Percentiles rank a stretch among this genome's conserved stretches.
These are phyloP conservation scores for Coleophoma crateriformis DNA, from an alignment of 2,329 filamentous ascomycete genomes.

Conservation along the genomic window DNA sequence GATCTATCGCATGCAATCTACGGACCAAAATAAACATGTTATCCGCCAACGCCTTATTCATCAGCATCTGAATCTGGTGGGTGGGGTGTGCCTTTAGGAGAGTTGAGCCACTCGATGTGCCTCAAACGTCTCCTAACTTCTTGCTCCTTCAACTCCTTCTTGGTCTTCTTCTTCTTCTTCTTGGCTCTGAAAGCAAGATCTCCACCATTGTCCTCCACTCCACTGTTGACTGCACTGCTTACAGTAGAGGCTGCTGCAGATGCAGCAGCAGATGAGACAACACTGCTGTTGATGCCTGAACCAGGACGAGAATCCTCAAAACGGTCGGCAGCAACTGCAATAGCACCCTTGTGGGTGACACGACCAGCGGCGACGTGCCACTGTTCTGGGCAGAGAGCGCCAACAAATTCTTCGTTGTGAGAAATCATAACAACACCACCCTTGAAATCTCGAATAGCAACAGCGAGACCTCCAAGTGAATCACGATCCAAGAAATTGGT, in stretches of 20 bases:
- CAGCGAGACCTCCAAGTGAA: constrained; percentile 92
- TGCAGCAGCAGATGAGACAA: constrained; percentile 49
- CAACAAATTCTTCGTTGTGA: constrained; percentile 98
- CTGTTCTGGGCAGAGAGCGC: constrained; percentile 90
- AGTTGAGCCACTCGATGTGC: constrained; percentile 62
- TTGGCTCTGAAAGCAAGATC: constrained; percentile 81
- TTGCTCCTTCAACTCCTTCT: constrained; percentile 90
- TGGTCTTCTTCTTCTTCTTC: constrained; percentile 99
- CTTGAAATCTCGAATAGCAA: constrained; percentile 96
- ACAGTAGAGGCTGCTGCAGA: constrained; percentile 49
- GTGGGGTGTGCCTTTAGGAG: constrained; percentile 27
- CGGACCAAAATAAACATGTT: neutral
- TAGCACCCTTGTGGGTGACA: constrained; percentile 76
- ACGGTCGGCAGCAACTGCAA: constrained; percentile 69
- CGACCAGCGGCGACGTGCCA: constrained; percentile 89
- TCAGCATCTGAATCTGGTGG: constrained; percentile 26
- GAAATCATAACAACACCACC: constrained; percentile 99
- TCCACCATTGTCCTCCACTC: constrained; percentile 71
- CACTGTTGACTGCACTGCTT: constrained; percentile 65
- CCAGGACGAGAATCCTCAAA: constrained; percentile 79
- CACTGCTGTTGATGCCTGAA: constrained; percentile 52
- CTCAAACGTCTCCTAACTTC: constrained; percentile 82
- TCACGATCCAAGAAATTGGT: constrained; percentile 99
- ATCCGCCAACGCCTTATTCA: neutral
- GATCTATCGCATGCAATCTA: no score